phyloP scores from a whole-genome alignment of 148 eudicot genomes.

The Rhododendron williamsianum region DNA sequence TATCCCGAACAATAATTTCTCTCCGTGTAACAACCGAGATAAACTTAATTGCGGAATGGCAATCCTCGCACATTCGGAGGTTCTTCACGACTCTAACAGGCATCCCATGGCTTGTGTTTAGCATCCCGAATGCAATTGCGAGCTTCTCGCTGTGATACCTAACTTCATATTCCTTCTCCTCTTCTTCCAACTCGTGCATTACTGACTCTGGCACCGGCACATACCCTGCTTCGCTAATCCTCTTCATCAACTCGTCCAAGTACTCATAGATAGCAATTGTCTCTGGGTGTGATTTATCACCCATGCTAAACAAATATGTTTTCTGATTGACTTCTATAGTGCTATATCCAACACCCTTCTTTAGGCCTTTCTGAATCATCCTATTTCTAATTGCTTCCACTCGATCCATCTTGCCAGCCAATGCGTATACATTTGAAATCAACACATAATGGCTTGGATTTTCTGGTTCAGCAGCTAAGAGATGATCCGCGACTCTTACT shows the following conservation, averaged over 20 bases:
- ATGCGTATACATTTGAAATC: slow-evolving; percentile 52
- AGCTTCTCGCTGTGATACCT: slow-evolving; percentile 71
- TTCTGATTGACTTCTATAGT: slow-evolving; percentile 40
- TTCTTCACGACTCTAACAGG: slow-evolving; percentile 52
- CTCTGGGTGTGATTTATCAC: slow-evolving; percentile 48
- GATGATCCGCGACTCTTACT: slow-evolving; percentile 48
- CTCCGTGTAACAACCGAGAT: slow-evolving; percentile 38
- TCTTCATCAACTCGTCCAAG: slow-evolving; percentile 51
- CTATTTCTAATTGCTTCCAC: slow-evolving; percentile 40
- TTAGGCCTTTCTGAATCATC: slow-evolving; percentile 43
- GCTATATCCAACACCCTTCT: slow-evolving; percentile 59
- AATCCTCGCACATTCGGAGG: slow-evolving; percentile 66
- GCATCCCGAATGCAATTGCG: slow-evolving; percentile 55
- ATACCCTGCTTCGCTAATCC: slow-evolving; percentile 46
- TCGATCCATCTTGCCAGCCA: slow-evolving; percentile 53
- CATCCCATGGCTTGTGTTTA: slow-evolving; percentile 28
- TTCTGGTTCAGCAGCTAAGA: slow-evolving; percentile 47
- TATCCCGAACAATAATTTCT: slow-evolving; percentile 58
- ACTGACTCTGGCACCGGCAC: slow-evolving; percentile 37
- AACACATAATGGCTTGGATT: slow-evolving; percentile 48
- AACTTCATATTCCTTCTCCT: slow-evolving; percentile 48
- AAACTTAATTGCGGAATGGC: slow-evolving; percentile 59
- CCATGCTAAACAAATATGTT: slow-evolving; percentile 53
- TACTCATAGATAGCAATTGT: slow-evolving; percentile 35
- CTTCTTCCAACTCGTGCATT: slow-evolving; percentile 63